Conservation (phyloP, 2,329 filamentous ascomycete genomes). For the Xylaria sp. region DNA sequence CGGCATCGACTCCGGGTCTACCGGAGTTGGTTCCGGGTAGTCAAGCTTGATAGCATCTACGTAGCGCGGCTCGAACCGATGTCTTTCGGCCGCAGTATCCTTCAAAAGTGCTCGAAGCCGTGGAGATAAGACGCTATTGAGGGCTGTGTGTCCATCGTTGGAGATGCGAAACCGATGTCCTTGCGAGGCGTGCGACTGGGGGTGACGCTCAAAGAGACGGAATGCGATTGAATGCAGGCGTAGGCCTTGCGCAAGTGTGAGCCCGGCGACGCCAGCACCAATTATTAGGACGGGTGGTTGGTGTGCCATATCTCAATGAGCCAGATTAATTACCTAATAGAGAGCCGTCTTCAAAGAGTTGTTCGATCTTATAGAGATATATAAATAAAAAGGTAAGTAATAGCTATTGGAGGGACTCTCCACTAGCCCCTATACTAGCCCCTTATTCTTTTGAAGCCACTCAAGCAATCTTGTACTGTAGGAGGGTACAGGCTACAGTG, state of each 20-base stretch:
- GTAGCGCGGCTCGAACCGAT: constrained; percentile 44
- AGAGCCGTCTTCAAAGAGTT: too few species aligned
- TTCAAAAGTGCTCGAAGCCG: constrained; percentile 40
- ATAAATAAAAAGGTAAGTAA: too few species aligned
- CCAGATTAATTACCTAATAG: too few species aligned
- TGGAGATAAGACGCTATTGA: constrained; percentile 43
- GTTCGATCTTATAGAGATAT: too few species aligned
- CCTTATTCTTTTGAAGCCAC: too few species aligned
- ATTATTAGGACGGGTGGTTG: constrained; percentile 50
- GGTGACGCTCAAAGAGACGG: constrained; percentile 47
- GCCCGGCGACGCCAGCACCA: constrained; percentile 57
- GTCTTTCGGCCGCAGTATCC: constrained; percentile 39
- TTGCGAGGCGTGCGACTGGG: constrained; percentile 40
- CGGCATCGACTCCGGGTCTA: constrained; percentile 36
- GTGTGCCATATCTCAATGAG: too few species aligned
- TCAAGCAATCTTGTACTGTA: too few species aligned
- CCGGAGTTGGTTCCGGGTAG: constrained; percentile 38
- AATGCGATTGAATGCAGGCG: too few species aligned
- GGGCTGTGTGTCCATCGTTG: constrained; percentile 41
- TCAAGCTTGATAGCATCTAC: constrained; percentile 43
- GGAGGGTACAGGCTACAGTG: too few species aligned
- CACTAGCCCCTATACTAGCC: too few species aligned
- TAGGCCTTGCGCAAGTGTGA: constrained; percentile 52
- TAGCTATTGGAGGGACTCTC: too few species aligned
- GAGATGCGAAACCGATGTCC: constrained; percentile 49